Percentiles rank a stretch among this genome's conserved stretches.
These are phyloP conservation scores for Penicillium goetzii DNA, from an alignment of 495 filamentous ascomycete species.

Conservation along the genomic window DNA sequence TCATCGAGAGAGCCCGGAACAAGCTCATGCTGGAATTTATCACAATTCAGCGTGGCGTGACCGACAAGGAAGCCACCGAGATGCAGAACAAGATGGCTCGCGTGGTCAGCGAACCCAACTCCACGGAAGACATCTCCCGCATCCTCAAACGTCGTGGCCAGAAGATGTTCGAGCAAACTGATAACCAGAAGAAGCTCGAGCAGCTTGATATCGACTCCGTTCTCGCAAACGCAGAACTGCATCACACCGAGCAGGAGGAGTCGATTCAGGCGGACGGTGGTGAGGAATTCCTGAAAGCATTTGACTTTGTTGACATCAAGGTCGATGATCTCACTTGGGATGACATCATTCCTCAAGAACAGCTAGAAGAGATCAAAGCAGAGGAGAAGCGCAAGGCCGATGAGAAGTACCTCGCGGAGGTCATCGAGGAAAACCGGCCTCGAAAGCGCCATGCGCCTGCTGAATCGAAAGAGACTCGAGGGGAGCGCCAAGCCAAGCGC, in stretches of 20 bases:
- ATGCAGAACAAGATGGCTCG: conserved; percentile 72
- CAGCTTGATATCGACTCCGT: conserved; percentile 99
- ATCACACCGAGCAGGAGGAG: conserved; percentile 88
- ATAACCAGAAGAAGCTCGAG: conserved; percentile 94
- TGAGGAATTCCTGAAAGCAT: conserved; percentile 88
- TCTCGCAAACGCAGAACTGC: conserved; percentile 91
- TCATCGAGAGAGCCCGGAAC: conserved; percentile 92
- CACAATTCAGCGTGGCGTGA: conserved; percentile 94
- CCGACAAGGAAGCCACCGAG: conserved; percentile 76
- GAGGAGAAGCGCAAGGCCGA: conserved; percentile 84
- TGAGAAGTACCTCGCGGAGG: conserved; percentile 76
- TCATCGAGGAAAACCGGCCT: conserved; percentile 84
- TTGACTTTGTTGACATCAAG: conserved; percentile 91
- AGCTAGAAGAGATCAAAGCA: conserved; percentile 83
- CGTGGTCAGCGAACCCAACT: conserved; percentile 71
- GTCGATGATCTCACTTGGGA: conserved; percentile 94
- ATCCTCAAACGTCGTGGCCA: conserved; percentile 92
- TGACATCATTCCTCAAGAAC: conserved; percentile 93
- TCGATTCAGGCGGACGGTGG: conserved; percentile 89
- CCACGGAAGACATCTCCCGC: conserved; percentile 86
- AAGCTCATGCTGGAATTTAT: conserved; percentile 99
- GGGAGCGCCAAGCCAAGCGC: conserved; percentile 91
- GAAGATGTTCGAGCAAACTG: conserved; percentile 95
- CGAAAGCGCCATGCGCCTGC: conserved; percentile 76
- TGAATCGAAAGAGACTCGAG: conserved; percentile 72